These are phyloP conservation scores for Aureobasidium sp. DNA, from an alignment of 2,329 filamentous ascomycete genomes.

Conservation along the genomic window DNA sequence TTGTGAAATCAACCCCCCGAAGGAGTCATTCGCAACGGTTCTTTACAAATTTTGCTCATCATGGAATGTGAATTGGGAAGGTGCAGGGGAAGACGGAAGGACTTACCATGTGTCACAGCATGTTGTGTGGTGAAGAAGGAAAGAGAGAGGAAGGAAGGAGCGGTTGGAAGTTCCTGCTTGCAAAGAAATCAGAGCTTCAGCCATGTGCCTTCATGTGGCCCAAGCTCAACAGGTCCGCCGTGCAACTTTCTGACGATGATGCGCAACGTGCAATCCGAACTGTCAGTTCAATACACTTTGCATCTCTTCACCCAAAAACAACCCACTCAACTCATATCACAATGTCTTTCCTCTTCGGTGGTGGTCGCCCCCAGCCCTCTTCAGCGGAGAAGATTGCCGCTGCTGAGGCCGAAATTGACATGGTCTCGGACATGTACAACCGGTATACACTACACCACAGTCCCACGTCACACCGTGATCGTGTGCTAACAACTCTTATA, in stretches of 20 bases:
- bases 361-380: conserved; percentile 68
- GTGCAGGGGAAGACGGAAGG: neutral
- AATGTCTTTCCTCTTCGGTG: conserved; percentile 68
- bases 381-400: conserved; percentile 96
- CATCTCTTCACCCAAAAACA: neutral
- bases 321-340: conserved; percentile 8
- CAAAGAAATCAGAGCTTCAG: conserved; percentile 11
- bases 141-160: neutral
- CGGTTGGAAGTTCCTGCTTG: neutral
- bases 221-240: conserved; percentile 12
- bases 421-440: conserved; percentile 96
- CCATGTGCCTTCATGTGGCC: conserved; percentile 11
- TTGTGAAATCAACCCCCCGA: conserved; percentile 43
- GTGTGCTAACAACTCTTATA: conserved; percentile 15
- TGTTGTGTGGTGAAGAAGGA: neutral
- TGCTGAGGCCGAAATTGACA: conserved; percentile 94
- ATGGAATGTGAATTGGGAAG: neutral
- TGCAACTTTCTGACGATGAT: conserved; percentile 12
- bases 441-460: conserved; percentile 50
- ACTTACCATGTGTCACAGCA: conserved; percentile 11
- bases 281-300: neutral
- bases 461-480: neutral
- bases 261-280: neutral
- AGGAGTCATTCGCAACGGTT: conserved; percentile 62
- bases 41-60: conserved; percentile 31